phyloP scores from a whole-genome alignment of 495 filamentous ascomycete species.

The Penicillium dipodomyicola region DNA sequence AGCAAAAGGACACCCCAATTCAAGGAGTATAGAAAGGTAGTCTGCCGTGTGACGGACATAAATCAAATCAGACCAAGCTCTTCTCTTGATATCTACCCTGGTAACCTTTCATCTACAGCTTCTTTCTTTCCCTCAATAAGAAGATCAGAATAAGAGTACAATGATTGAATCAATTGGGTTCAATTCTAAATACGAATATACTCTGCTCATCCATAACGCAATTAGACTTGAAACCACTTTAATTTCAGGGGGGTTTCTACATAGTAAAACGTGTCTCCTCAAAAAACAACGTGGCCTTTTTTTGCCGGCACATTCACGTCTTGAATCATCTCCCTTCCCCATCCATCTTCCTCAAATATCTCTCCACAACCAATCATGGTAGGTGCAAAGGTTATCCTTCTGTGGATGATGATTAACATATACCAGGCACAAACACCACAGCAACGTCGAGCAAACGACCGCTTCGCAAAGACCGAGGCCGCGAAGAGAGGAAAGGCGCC shows the following conservation, averaged over 20 bases:
- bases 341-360: neutral
- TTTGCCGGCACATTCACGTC: slow-evolving; percentile 12
- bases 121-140: neutral
- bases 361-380: slow-evolving; percentile 3
- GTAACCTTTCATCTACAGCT: neutral
- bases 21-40: neutral
- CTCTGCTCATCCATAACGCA: neutral
- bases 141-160: neutral
- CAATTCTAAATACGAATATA: neutral
- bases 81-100: neutral
- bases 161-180: neutral
- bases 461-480: slow-evolving; percentile 76
- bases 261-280: neutral
- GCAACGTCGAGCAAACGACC: slow-evolving; percentile 84
- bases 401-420: neutral
- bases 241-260: neutral
- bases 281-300: slow-evolving; percentile 16
- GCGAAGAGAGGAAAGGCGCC: slow-evolving; percentile 81
- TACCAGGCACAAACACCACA: slow-evolving; percentile 87
- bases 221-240: neutral
- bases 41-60: neutral
- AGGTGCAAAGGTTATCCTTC: neutral
- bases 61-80: neutral
- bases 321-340: neutral
- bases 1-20: neutral